Percentiles rank a stretch among this genome's conserved stretches.
Conservation (phyloP, 2,329 filamentous ascomycete genomes). For the Alternaria sp. region DNA sequence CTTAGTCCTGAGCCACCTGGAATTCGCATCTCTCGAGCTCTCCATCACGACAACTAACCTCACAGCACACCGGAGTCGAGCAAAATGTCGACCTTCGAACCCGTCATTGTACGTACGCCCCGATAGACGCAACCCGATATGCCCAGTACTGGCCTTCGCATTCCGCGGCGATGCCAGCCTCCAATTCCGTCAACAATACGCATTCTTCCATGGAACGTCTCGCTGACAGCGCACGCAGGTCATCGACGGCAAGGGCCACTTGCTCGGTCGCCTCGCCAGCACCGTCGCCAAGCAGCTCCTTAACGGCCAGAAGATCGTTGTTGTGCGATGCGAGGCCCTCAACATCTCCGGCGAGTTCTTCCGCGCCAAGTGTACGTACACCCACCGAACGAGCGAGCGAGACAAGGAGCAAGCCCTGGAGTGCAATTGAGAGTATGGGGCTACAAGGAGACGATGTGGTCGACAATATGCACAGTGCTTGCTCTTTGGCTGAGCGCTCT, state of each 20-base stretch:
- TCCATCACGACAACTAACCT: conserved; percentile 40
- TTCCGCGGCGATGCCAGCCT: conserved; percentile 18
- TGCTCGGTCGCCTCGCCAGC: conserved; percentile 97
- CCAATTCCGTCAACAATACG: conserved; percentile 13
- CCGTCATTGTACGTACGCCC: conserved; percentile 67
- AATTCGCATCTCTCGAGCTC: conserved; percentile 24
- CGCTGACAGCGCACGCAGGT: conserved; percentile 60
- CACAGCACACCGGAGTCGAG: conserved; percentile 45
- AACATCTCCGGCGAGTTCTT: conserved; percentile 99
- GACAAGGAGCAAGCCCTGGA: conserved; percentile 27
- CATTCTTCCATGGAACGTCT: conserved; percentile 15
- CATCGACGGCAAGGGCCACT: conserved; percentile 99
- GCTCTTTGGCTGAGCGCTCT: conserved; percentile 18
- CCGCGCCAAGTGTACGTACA: conserved; percentile 97
- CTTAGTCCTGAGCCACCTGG: conserved; percentile 17
- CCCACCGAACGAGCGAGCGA: conserved; percentile 27
- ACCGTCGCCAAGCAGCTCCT: conserved; percentile 99
- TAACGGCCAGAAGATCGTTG: conserved; percentile 98
- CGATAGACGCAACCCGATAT: conserved; percentile 21
- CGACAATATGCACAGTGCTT: conserved; percentile 19
- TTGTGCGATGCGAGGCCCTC: conserved; percentile 98
- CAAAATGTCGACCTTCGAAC: conserved; percentile 73
- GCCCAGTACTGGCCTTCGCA: conserved; percentile 19
- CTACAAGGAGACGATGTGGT: not conserved
- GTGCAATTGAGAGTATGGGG: conserved; percentile 11